Evolutionary conservation across 148 eudicot genomes (phyloP).

Genomic region (Pharnaceum exiguum): DNA sequence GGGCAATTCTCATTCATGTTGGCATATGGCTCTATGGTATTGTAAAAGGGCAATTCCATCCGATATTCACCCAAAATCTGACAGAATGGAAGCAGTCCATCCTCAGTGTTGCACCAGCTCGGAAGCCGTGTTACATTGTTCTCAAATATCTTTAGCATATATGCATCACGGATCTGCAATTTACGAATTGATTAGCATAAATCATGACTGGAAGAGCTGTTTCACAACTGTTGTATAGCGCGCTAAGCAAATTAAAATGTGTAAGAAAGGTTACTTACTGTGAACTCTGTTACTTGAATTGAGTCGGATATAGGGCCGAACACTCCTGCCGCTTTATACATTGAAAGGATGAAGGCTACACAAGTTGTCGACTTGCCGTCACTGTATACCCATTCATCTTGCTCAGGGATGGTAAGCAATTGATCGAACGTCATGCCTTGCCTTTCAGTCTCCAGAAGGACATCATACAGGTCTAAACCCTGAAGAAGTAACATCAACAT

Average conservation of each 20-base stretch:
- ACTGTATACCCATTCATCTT: slow-evolving; percentile 94
- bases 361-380: slow-evolving; percentile 98
- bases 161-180: slow-evolving; percentile 89
- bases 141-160: slow-evolving; percentile 82
- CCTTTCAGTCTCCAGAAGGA: slow-evolving; percentile 73
- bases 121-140: slow-evolving; percentile 72
- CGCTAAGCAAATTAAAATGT: background rate
- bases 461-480: slow-evolving; percentile 79
- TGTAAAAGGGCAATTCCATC: slow-evolving; percentile 84
- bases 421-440: slow-evolving; percentile 82
- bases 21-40: slow-evolving; percentile 76
- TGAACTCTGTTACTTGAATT: slow-evolving; percentile 96
- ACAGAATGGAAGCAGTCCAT: slow-evolving; percentile 65
- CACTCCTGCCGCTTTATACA: slow-evolving; percentile 96
- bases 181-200: too few relatives aligned
- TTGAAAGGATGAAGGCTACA: slow-evolving; percentile 87
- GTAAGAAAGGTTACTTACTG: slow-evolving; percentile 43
- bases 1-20: slow-evolving; percentile 83
- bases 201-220: too few relatives aligned
- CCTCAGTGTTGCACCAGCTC: slow-evolving; percentile 72
- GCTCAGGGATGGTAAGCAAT: slow-evolving; percentile 85
- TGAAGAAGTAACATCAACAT: too few relatives aligned
- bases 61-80: slow-evolving; percentile 91
- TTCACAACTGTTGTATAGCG: background rate
- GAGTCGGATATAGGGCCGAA: slow-evolving; percentile 66